These are phyloP conservation scores for Lunularia cruciata DNA, from an alignment of 225 moss, liverwort and hornwort genomes.

Conservation along the genomic window DNA sequence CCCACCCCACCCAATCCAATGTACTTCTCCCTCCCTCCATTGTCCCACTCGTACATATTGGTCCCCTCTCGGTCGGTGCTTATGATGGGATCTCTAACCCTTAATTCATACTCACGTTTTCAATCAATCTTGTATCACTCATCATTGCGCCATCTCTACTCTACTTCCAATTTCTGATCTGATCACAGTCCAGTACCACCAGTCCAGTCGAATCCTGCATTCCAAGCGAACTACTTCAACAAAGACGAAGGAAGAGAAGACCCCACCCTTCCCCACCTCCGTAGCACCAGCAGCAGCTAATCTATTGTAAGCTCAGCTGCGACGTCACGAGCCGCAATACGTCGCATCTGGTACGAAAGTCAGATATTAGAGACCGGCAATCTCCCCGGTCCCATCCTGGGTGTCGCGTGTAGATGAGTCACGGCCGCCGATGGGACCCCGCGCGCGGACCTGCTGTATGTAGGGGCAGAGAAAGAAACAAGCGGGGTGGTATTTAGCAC, in stretches of 20 bases:
- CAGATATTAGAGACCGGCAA: too few relatives aligned
- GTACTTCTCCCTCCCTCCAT: background rate
- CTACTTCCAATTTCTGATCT: too few relatives aligned
- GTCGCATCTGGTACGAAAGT: background rate
- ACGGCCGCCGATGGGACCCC: background rate
- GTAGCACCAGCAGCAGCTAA: too few relatives aligned
- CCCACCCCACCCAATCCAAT: background rate
- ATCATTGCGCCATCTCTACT: background rate
- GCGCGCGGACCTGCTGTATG: conserved; percentile 7
- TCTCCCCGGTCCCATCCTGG: too few relatives aligned
- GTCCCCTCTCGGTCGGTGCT: background rate
- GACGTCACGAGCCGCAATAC: background rate
- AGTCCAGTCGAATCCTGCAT: too few relatives aligned
- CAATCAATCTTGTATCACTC: background rate
- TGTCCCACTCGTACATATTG: background rate
- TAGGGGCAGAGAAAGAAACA: background rate
- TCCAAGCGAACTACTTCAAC: too few relatives aligned
- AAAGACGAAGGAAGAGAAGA: too few relatives aligned
- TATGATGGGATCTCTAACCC: conserved; percentile 3
- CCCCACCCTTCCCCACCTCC: too few relatives aligned
- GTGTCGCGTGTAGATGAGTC: background rate
- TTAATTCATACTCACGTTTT: conserved; percentile 13
- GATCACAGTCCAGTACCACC: too few relatives aligned
- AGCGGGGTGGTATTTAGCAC: background rate
- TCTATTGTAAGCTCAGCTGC: too few relatives aligned